Evolutionary conservation across 345 rosid species (phyloP), one percentile per base, ranked within the genome.

Genomic region (Arabis alpina): DNA sequence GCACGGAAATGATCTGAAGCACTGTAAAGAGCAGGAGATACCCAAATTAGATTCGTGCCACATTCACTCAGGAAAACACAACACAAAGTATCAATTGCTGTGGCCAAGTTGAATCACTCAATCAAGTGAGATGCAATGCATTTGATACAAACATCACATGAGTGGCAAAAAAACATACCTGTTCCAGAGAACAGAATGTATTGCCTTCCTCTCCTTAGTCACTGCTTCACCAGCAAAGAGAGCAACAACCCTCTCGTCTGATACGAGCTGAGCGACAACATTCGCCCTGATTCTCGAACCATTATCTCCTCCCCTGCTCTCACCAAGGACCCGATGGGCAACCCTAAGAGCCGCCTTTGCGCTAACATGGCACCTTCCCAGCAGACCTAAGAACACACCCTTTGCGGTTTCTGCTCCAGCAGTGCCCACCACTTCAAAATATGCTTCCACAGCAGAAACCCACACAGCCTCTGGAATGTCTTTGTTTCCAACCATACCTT

Each of bases 141-240:
- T 43, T 44, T 13, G 16, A 53, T 34, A 61, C 19, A 57, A 25
- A 69, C 53, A 42, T 42, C 14, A 60, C 66, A 50, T 27, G 43
- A 45, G 54, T 15, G 40, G 37, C 4, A 25, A 37, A 52, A 28
- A 62, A 64, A 30, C 78, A 66, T 73, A 91, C 99, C 90, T 88
- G 55, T 88, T 89, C 98, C 99, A 94, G 50, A 94, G 83, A 84
- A 89, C 72, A 75, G 93, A 85, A 68, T 89, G 98, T 89, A 94
- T 80, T 8, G 96, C 86, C 48, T 64, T 84, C 80, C 92, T 83
- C 74, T 89, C 96, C 47, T 88, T 86, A 25, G 81, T 80, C 40
- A 50, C 85, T 1, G 61, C 79, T 50, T 88, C 84, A 36, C 85
- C 76, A 0, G 81, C 70, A 74, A 94, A 91, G 66, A 94, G 91